Conservation (phyloP, 257 asterid genomes). For the Solanum lignicaule region DNA sequence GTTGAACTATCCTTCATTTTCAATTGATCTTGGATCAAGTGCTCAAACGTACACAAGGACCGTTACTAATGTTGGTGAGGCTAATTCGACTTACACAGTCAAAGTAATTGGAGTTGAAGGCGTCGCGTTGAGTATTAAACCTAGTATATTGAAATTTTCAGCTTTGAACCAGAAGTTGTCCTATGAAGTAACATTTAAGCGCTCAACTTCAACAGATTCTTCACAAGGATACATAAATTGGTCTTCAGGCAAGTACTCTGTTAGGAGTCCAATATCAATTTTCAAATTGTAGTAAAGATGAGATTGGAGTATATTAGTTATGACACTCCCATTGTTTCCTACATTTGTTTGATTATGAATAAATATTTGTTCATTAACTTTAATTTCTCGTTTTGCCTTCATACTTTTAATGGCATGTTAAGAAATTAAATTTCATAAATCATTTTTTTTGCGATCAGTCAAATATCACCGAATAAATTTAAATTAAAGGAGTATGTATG, state of each 20-base stretch:
- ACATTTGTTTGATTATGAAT: background rate
- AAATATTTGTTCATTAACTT: no score
- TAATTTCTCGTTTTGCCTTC: no score
- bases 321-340: background rate
- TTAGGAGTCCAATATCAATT: background rate
- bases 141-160: background rate
- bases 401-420: no score
- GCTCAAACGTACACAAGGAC: background rate
- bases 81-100: background rate
- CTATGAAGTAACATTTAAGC: background rate
- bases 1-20: background rate
- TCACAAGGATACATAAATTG: background rate
- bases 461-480: no score
- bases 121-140: background rate
- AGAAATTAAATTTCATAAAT: no score
- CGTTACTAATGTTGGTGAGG: background rate
- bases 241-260: background rate
- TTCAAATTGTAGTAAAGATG: background rate
- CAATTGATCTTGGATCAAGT: background rate
- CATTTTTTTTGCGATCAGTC: no score
- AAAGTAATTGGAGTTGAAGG: background rate
- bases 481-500: no score
- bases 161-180: background rate
- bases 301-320: background rate
- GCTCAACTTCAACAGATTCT: background rate